Evolutionary conservation across 495 filamentous ascomycete genomes (phyloP).

Genomic region (Penicillium longicatenatum): DNA sequence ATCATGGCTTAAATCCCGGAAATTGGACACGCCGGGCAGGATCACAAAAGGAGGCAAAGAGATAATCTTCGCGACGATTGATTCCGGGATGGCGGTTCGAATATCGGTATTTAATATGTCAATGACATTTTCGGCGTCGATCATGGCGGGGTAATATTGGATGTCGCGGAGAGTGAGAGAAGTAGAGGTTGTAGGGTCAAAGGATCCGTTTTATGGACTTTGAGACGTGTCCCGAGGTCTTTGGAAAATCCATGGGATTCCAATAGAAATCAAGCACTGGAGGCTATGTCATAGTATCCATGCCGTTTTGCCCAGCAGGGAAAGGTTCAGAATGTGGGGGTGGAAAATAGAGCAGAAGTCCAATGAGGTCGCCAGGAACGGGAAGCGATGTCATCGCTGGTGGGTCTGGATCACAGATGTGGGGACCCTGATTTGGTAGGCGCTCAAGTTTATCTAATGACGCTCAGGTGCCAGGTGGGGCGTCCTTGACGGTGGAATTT

Average conservation of each 20-base stretch:
- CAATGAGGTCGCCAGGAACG: conserved; percentile 7
- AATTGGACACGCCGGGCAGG: conserved; percentile 52
- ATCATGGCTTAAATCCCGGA: conserved; percentile 55
- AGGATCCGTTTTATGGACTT: neutral
- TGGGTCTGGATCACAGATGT: neutral
- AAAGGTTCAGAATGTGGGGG: neutral
- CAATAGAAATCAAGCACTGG: neutral
- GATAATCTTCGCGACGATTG: conserved; percentile 29
- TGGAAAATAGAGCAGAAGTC: neutral
- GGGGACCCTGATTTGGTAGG: no score
- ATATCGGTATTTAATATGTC: conserved; percentile 35
- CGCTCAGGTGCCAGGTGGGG: neutral
- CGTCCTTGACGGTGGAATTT: no score
- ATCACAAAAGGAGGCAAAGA: conserved; percentile 54
- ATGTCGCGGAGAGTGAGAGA: neutral
- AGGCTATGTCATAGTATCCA: neutral
- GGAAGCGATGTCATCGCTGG: conserved; percentile 17
- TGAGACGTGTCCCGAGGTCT: neutral
- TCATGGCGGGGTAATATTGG: conserved; percentile 15
- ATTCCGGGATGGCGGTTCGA: conserved; percentile 24
- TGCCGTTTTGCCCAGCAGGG: neutral
- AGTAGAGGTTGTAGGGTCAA: neutral
- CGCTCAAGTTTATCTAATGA: neutral
- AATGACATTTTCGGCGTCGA: conserved; percentile 20
- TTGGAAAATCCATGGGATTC: neutral